Base-by-base conservation (phyloP, 2,329 filamentous ascomycete genomes). In the Diaporthe batatas region DNA sequence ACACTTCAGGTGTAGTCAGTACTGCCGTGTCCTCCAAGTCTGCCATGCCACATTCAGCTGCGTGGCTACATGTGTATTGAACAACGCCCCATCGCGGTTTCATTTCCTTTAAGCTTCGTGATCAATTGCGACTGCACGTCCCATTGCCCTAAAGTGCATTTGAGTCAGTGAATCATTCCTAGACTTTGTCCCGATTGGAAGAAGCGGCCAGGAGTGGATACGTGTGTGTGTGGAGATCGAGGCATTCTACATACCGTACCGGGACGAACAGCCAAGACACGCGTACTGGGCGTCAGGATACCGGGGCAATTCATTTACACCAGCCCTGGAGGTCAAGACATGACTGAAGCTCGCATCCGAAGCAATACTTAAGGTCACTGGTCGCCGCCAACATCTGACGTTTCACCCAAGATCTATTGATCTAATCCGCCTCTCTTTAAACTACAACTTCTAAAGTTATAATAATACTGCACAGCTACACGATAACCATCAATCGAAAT, bases 341-440 rank as follows among this genome's bases (percentile, higher is more conserved):
- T 49, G 11, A 6, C 18, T 23, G 29, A 8, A 23, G 42, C 11
- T 14, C 34, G 18, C 10, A 16, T 8, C 3, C 8, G 44, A 23
- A n/a, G 5, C 42, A 49, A 18, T 65, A 65, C 21, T 65, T 65
- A 65, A 65, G 32, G 42, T 47, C 21, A 11, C 16, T 51, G 59
- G 51, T 65, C 42, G 11, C 12, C 42, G 23, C 6, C 21, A 14
- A 29, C 5, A 29, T 29, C 5, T 29, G 29, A 29, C 29, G 29
- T n/a, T 23, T 18, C 6, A 16, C 6, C 23, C 44, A 8, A 23
- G 1, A 36, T 1, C 44, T 10, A 16, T 34, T 23, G 11, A 51
- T 21, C 21, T 23, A 6, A 34, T n/a, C 25, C 42, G 29, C n/a
- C 29, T 51, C 16, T 51, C 18, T 6, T 65, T 18, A 65, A 64